Percentiles rank a stretch among this genome's conserved stretches.
Evolutionary conservation across 371 early-diverging fungal species (phyloP).

Genomic region (Actinomortierella wolfii): DNA sequence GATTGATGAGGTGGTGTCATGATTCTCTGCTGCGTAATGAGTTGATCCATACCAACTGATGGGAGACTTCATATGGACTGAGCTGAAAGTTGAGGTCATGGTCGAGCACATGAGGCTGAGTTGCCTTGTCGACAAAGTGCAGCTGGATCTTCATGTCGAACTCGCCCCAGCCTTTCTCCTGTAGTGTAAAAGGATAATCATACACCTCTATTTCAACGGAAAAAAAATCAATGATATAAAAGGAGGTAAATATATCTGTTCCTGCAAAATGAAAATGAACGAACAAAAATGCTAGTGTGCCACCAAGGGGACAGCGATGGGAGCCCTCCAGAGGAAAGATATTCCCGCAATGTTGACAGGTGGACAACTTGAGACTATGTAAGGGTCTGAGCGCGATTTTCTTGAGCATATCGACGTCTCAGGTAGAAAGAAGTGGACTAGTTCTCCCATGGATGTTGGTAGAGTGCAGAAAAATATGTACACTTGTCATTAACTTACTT

Average conservation of each 20-base stretch:
- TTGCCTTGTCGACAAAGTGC: constrained; percentile 54
- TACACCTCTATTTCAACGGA: constrained; percentile 52
- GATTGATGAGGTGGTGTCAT: constrained; percentile 1
- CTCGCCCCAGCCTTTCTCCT: constrained; percentile 77
- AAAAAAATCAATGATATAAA: no score
- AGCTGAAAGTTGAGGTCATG: constrained; percentile 70
- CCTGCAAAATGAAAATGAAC: no score
- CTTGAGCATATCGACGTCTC: no score
- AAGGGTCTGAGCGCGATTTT: no score
- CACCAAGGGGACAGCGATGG: no score
- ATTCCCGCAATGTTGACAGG: no score
- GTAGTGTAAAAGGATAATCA: constrained; percentile 64
- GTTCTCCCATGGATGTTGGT: neutral
- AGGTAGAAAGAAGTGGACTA: no score
- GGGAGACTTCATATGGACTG: constrained; percentile 53
- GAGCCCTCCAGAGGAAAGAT: no score
- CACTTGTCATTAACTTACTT: constrained; percentile 51
- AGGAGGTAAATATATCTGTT: no score
- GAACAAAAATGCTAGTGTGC: no score
- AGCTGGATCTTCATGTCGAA: constrained; percentile 70
- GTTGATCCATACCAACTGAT: constrained; percentile 47
- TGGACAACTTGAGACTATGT: no score
- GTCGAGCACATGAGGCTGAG: constrained; percentile 55
- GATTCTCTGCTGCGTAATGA: constrained; percentile 5
- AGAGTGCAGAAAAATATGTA: neutral